Percentiles rank a stretch among this genome's conserved stretches.
Evolutionary conservation across 2,329 filamentous ascomycete genomes (phyloP).

Genomic region (Calonectria montana): DNA sequence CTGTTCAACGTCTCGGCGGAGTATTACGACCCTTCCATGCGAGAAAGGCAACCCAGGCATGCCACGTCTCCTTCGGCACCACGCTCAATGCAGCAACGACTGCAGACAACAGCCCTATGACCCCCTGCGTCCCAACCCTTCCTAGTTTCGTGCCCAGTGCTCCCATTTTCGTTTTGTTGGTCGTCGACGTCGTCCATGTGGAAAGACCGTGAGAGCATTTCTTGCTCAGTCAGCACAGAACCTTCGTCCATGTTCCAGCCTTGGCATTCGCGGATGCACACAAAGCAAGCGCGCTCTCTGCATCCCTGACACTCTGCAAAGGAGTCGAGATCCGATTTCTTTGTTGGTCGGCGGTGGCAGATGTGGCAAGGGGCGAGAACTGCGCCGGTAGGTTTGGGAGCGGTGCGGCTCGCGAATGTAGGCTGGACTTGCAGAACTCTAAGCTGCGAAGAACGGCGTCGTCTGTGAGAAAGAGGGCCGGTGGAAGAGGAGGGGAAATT

Average conservation of each 20-base stretch:
- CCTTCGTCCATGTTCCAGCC: slow-evolving; percentile 53
- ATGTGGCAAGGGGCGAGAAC: slow-evolving; percentile 71
- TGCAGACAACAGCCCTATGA: slow-evolving; percentile 70
- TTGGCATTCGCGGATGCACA: slow-evolving; percentile 75
- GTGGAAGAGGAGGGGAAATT: slow-evolving; percentile 8
- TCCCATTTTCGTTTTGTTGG: slow-evolving; percentile 19
- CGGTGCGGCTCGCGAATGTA: slow-evolving; percentile 15
- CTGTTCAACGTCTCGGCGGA: background rate
- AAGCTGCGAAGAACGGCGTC: slow-evolving; percentile 42
- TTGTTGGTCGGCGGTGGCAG: slow-evolving; percentile 73
- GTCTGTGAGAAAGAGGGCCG: slow-evolving; percentile 33
- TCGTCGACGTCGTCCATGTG: slow-evolving; percentile 63
- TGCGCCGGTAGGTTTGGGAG: slow-evolving; percentile 27
- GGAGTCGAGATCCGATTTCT: slow-evolving; percentile 73
- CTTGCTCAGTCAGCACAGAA: slow-evolving; percentile 45
- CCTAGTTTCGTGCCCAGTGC: slow-evolving; percentile 26
- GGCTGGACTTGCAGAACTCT: slow-evolving; percentile 37
- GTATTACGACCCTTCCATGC: slow-evolving; percentile 50
- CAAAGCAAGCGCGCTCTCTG: slow-evolving; percentile 71
- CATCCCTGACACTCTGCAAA: slow-evolving; percentile 74
- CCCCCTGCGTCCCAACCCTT: slow-evolving; percentile 54
- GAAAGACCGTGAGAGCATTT: slow-evolving; percentile 57
- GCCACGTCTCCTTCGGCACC: slow-evolving; percentile 73
- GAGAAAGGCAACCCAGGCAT: slow-evolving; percentile 71
- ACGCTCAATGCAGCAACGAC: slow-evolving; percentile 75